phyloP scores from a whole-genome alignment of 306 rosid genomes.

The Dalbergia cultrata region DNA sequence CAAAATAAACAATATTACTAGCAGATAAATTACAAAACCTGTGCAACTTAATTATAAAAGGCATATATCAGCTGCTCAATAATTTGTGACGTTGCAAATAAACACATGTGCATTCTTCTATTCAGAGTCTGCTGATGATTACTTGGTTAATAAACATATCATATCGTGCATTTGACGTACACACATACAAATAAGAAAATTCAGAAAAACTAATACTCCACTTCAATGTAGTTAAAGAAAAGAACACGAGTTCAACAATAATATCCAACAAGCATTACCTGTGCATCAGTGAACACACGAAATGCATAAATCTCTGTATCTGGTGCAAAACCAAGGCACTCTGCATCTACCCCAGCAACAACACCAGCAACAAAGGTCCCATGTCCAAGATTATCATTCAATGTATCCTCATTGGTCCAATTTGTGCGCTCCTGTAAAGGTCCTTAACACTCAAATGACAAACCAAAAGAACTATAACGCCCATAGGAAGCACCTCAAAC shows the following conservation, averaged over 20 bases:
- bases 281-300: constrained; percentile 99
- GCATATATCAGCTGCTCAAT: constrained; percentile 9
- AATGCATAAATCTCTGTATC: constrained; percentile 98
- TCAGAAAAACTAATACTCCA: constrained; percentile 17
- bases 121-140: constrained; percentile 23
- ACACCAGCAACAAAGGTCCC: constrained; percentile 99
- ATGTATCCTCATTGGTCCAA: constrained; percentile 95
- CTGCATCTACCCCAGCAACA: constrained; percentile 85
- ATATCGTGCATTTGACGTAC: constrained; percentile 18
- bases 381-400: constrained; percentile 97
- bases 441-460: constrained; percentile 31
- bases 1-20: constrained; percentile 41
- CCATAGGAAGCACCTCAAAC: constrained; percentile 12
- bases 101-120: constrained; percentile 5
- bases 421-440: constrained; percentile 90
- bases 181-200: constrained; percentile 11
- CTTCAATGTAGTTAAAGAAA: constrained; percentile 27
- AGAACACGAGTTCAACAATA: constrained; percentile 28
- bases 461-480: constrained; percentile 24
- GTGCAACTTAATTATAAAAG: constrained; percentile 23
- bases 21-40: background rate
- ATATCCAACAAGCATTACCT: constrained; percentile 80
- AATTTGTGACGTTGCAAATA: background rate
- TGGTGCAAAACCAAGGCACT: constrained; percentile 97
- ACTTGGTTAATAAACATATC: constrained; percentile 6